Evolutionary conservation across 768 basidiomycete genomes (phyloP).

Genomic region (Dacryopinax primogenitus): DNA sequence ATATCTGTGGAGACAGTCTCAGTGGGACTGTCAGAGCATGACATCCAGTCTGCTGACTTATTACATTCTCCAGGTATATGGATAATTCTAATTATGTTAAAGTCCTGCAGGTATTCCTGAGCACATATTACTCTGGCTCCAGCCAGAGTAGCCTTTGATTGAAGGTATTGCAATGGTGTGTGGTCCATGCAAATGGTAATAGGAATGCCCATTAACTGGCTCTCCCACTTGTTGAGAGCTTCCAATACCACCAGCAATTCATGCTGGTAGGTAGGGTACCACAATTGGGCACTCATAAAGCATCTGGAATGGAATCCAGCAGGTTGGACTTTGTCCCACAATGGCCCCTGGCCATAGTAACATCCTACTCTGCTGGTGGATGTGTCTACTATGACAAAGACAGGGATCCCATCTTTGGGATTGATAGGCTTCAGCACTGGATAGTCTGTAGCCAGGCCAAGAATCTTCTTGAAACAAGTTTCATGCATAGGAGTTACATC

Average conservation of each 20-base stretch:
- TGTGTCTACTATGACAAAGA: background rate
- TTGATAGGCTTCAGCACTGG: background rate
- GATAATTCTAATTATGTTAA: background rate
- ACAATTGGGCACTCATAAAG: slow-evolving; percentile 14
- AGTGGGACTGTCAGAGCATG: background rate
- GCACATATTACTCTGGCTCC: background rate
- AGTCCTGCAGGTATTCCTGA: background rate
- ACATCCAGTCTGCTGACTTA: background rate
- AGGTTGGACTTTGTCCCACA: slow-evolving; percentile 1
- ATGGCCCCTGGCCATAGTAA: background rate
- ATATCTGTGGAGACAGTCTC: background rate
- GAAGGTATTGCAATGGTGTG: background rate
- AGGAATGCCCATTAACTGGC: background rate
- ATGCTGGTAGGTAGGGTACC: slow-evolving; percentile 15
- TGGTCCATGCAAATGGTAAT: background rate
- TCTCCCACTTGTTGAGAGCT: background rate
- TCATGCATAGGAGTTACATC: background rate
- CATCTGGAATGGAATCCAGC: slow-evolving; percentile 17
- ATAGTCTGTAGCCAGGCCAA: background rate
- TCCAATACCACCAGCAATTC: slow-evolving; percentile 13
- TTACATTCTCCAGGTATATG: background rate
- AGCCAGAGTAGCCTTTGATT: background rate
- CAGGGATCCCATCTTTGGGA: background rate
- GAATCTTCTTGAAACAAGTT: background rate
- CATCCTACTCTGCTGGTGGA: background rate